Conservation (phyloP, 345 rosid genomes). For the Salix udensis region DNA sequence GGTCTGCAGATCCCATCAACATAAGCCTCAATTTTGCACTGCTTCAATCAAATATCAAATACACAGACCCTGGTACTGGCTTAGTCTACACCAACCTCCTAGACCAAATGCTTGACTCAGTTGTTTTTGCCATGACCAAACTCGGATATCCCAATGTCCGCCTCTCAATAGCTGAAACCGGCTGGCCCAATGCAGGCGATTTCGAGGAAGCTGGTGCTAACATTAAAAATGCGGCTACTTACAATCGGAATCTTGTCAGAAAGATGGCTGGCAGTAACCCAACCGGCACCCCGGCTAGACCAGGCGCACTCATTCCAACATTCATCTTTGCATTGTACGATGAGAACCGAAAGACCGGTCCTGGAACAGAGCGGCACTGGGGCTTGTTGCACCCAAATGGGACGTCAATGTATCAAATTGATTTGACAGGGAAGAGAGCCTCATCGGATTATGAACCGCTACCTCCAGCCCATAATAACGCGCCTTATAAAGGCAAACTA, state of each 20-base stretch:
- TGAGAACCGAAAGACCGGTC: constrained; percentile 65
- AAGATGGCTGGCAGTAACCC: constrained; percentile 45
- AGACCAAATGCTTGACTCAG: constrained; percentile 79
- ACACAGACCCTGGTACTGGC: constrained; percentile 51
- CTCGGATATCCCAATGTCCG: constrained; percentile 50
- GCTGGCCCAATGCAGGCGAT: constrained; percentile 81
- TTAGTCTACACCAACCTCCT: constrained; percentile 59
- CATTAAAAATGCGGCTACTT: constrained; percentile 62
- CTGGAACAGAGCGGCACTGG: constrained; percentile 80
- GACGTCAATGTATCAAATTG: constrained; percentile 44
- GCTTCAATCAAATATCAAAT: constrained; percentile 37
- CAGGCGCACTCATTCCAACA: constrained; percentile 49
- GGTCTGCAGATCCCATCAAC: constrained; percentile 45
- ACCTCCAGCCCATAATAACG: constrained; percentile 47
- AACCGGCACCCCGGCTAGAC: constrained; percentile 72
- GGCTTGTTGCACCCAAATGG: constrained; percentile 56
- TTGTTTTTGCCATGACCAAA: constrained; percentile 52
- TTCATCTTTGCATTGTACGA: constrained; percentile 60
- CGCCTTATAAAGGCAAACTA: constrained; percentile 47
- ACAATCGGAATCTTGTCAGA: constrained; percentile 60
- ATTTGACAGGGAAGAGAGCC: constrained; percentile 41
- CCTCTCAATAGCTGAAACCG: constrained; percentile 68
- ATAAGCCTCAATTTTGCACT: constrained; percentile 48
- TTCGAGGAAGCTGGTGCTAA: constrained; percentile 63
- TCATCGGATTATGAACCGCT: constrained; percentile 27